These are phyloP conservation scores for Elsinoe perseae DNA, from an alignment of 2,329 filamentous ascomycete genomes.

Conservation along the genomic window DNA sequence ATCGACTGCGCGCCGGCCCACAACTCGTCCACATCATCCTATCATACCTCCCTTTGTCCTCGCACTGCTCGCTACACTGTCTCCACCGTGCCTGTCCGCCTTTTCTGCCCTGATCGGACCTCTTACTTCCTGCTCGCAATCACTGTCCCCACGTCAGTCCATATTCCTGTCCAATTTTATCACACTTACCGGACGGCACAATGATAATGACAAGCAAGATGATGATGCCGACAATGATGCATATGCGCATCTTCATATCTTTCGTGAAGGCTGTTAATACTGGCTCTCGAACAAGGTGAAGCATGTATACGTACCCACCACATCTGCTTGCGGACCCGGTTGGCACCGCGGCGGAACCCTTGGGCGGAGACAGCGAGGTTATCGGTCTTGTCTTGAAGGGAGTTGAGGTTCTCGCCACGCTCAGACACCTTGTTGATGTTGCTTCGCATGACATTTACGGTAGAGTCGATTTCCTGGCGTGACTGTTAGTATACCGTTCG, in stretches of 20 bases:
- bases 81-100: not conserved
- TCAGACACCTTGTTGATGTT: constrained; percentile 97
- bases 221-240: constrained; percentile 83
- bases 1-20: not conserved
- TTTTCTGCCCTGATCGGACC: not conserved
- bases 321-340: constrained; percentile 88
- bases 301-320: constrained; percentile 52
- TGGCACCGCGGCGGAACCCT: constrained; percentile 92
- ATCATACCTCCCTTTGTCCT: not conserved
- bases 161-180: not conserved
- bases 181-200: constrained; percentile 70
- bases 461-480: constrained; percentile 88
- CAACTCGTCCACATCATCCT: not conserved
- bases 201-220: constrained; percentile 90
- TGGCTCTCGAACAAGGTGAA: not conserved
- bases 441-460: constrained; percentile 88
- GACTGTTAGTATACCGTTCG: constrained; percentile 6
- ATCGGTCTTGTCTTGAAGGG: constrained; percentile 86
- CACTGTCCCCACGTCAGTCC: not conserved
- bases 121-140: constrained; percentile 1
- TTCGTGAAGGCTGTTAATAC: constrained; percentile 50
- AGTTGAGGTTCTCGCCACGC: constrained; percentile 81
- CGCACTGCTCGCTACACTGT: not conserved
- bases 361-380: constrained; percentile 88
- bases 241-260: constrained; percentile 99